These are phyloP conservation scores for Saccharomycopsis babjevae DNA, from an alignment of 805 yeast genomes.

Conservation along the genomic window DNA sequence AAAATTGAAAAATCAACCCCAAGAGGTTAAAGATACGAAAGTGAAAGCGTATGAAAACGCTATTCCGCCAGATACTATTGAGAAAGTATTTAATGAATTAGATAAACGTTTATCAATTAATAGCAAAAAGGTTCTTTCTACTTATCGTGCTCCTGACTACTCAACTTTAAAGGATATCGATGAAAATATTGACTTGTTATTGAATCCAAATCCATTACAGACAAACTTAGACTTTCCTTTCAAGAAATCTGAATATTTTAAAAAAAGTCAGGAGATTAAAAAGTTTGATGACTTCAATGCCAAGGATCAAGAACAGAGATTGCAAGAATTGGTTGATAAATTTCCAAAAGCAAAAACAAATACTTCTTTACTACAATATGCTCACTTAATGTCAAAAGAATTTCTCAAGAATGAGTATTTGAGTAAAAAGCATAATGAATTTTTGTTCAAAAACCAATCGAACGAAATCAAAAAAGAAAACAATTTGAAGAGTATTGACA, in stretches of 20 bases:
- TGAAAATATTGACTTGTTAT: conserved; percentile 6
- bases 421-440: conserved; percentile 12
- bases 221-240: conserved; percentile 6
- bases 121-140: conserved; percentile 6
- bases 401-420: conserved; percentile 12
- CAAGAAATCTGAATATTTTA: conserved; percentile 16
- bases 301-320: conserved; percentile 8
- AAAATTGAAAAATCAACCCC: conserved; percentile 1
- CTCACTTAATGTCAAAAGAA: conserved; percentile 13
- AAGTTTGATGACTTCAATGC: conserved; percentile 7
- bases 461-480: background rate
- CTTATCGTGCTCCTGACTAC: conserved; percentile 14
- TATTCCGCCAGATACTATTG: conserved; percentile 5
- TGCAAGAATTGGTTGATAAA: conserved; percentile 10
- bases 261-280: background rate
- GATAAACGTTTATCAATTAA: conserved; percentile 13
- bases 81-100: conserved; percentile 11
- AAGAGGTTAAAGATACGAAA: background rate
- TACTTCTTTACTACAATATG: conserved; percentile 17
- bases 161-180: conserved; percentile 1
- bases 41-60: background rate
- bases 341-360: conserved; percentile 17
- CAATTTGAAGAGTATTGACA: background rate
- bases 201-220: conserved; percentile 9
- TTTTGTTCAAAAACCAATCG: conserved; percentile 3